Evolutionary conservation across 495 filamentous ascomycete genomes (phyloP).

Genomic region (Neurospora sp.): DNA sequence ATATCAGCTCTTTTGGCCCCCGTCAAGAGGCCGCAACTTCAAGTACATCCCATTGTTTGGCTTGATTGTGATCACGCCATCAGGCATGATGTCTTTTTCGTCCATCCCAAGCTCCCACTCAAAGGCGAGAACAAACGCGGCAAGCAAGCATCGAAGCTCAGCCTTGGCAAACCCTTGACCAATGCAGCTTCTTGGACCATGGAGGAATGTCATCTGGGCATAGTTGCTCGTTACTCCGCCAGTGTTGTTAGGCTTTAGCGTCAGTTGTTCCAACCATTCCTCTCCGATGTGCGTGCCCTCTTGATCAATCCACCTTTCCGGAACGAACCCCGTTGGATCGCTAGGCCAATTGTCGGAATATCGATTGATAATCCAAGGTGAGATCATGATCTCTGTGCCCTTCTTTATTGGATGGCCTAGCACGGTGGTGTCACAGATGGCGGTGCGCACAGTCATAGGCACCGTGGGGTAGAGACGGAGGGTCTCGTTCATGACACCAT

Average conservation of each 20-base stretch:
- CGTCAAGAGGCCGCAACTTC: background rate
- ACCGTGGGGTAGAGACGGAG: slow-evolving; percentile 35
- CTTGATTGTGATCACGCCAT: slow-evolving; percentile 47
- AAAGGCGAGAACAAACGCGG: slow-evolving; percentile 60
- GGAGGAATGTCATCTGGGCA: slow-evolving; percentile 48
- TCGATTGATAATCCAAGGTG: slow-evolving; percentile 8
- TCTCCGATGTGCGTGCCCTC: background rate
- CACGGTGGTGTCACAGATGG: slow-evolving; percentile 25
- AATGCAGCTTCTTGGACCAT: slow-evolving; percentile 51
- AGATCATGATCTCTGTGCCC: slow-evolving; percentile 11
- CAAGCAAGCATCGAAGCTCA: slow-evolving; percentile 73
- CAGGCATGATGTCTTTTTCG: slow-evolving; percentile 44
- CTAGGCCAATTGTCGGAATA: slow-evolving; percentile 9
- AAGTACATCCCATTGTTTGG: slow-evolving; percentile 49
- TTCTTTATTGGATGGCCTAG: slow-evolving; percentile 7
- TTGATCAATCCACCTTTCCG: slow-evolving; percentile 19
- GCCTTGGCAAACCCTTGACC: slow-evolving; percentile 63
- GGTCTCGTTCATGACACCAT: slow-evolving; percentile 33
- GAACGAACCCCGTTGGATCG: slow-evolving; percentile 5
- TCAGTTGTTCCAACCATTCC: background rate
- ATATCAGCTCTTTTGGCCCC: background rate
- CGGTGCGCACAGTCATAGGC: slow-evolving; percentile 49
- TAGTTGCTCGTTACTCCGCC: slow-evolving; percentile 46
- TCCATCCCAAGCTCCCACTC: slow-evolving; percentile 47
- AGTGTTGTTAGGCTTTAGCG: slow-evolving; percentile 21